Evolutionary conservation across 2,329 filamentous ascomycete genomes (phyloP), one percentile per base, ranked within the genome.

Genomic region (Hirsutella minnesotensis): DNA sequence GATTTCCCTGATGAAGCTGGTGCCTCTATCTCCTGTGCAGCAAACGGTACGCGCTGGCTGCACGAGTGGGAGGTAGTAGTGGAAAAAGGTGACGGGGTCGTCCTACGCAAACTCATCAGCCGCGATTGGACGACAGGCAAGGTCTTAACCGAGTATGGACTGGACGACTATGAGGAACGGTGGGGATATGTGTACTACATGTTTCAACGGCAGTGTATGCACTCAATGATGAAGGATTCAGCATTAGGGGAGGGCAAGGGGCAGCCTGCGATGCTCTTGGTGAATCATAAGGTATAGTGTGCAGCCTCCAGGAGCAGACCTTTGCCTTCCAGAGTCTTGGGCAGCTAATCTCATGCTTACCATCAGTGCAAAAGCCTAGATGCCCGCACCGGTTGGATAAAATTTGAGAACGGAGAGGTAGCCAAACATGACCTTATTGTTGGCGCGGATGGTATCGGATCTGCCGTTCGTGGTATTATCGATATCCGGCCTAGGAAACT

Each of bases 191-290:
- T 74, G 0, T 81, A 82, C 56, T 77, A 82, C 57, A 81, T 81
- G 76, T 83, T 83, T 50, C 79, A 83, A 53, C 67, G 79, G 0
- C 75, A 81, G 52, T 70, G 82, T 47, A 83, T 83, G 79, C 80
- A 83, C 50, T 55, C 64, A 7, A 82, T 83, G 77, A 57, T 83
- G 20, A 79, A 72, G 63, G 75, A 81, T 18, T 64, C 66, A 39
- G 79, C 79, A 0, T 43, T 75, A 8, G 64, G 69, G 33, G 56
- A 66, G 37, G 77, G 78, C 0, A 61, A 68, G 35, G 79, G 79
- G 0, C 56, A 46, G 1, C 75, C 78, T 1, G 75, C 66, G 0
- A 68, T 62, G 47, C 53, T 83, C 3, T 43, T 69, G 2, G 69
- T 81, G 0, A 79, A 83, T 46, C 69, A 81, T 55, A 64, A 65